Evolutionary conservation across 2,329 filamentous ascomycete species (phyloP).

Genomic region (Cladosporium sp.): DNA sequence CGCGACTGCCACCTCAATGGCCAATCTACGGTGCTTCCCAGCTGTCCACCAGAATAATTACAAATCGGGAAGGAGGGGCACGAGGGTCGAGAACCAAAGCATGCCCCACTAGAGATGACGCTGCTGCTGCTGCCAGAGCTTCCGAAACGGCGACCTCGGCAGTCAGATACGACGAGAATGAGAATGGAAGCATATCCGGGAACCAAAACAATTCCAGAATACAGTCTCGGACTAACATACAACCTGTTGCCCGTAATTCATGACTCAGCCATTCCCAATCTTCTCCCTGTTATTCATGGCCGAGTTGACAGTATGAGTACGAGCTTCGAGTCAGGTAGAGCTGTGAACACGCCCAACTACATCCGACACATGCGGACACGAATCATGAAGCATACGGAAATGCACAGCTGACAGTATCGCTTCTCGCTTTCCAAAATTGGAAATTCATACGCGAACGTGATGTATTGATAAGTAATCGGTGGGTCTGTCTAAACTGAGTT

Average conservation of each 20-base stretch:
- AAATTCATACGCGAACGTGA: neutral
- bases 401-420: neutral
- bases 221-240: neutral
- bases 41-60: neutral
- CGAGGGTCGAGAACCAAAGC: neutral
- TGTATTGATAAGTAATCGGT: neutral
- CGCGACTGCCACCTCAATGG: slow-evolving; percentile 12
- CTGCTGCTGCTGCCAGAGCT: neutral
- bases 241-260: neutral
- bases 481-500: too few species aligned
- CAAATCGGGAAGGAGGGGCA: slow-evolving; percentile 5
- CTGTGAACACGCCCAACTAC: neutral
- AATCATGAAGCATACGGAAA: neutral
- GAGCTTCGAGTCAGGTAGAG: neutral
- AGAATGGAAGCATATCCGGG: neutral
- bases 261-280: too few species aligned
- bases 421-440: neutral
- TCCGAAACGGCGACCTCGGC: slow-evolving; percentile 9
- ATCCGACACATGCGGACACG: neutral
- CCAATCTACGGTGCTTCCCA: slow-evolving; percentile 1
- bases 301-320: neutral
- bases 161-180: neutral
- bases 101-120: slow-evolving; percentile 3
- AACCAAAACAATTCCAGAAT: neutral
- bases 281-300: neutral